Base-by-base conservation (phyloP, 2,329 filamentous ascomycete genomes). In the Pezicula neosporulosa region DNA sequence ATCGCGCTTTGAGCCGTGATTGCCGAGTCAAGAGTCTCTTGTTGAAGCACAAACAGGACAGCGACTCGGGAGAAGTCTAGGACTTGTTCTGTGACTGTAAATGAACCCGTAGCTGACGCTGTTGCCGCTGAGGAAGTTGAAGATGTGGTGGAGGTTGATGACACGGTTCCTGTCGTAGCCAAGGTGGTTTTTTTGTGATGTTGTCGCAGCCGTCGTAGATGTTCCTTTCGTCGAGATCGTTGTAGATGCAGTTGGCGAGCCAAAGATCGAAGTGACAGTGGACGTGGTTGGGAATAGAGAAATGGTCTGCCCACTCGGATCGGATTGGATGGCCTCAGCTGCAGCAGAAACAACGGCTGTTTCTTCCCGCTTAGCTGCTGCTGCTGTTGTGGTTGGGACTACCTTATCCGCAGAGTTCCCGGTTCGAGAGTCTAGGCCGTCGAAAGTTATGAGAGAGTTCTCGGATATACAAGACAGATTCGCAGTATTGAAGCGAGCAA, bases 391-490 rank as follows among this genome's bases (percentile, higher is more conserved):
- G 24, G 24, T 44, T 28, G 53, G 43, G 1, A 61, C 54, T 4
- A 48, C 46, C 46, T 52, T 52, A 24, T 48, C 54, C 1, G 53
- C 56, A n/a, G 48, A 21, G n/a, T 24, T 36, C 15, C 60, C 61
- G 2, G 47, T 16, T 13, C 60, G 51, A 38, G 51, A 47, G 35
- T 66, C 54, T 35, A 60, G 51, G 4, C 85, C 86, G 59, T 89
- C 81, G 67, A 97, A 96, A 0, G 89, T 90, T 15, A 97, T 86
- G 4, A 99, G 77, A 0, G 90, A 86, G 62, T 97, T 97, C 67
- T 97, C 87, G 0, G 86, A 83, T 8, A 83, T 82, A 68, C 94
- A 99, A 49, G 88, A 91, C 15, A 96, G 74, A 57, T 87, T 87
- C 30, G 80, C 81, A 6, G 78, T 72, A 62, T 87, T 93, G 68